Evolutionary conservation across 208 protist species (phyloP).

Genomic region (Crithidia sp.): DNA sequence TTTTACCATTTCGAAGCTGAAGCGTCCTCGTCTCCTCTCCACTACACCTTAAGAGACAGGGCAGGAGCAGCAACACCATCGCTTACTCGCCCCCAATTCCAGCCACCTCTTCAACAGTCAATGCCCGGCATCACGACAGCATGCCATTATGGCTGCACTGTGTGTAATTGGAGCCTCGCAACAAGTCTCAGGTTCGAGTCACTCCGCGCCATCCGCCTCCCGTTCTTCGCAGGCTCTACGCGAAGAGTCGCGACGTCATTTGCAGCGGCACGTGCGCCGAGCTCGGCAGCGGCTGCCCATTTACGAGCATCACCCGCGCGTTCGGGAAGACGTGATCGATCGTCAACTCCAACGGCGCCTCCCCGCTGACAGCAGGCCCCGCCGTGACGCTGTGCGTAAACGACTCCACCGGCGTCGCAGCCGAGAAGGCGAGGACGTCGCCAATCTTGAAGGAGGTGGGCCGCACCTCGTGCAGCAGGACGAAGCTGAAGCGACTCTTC

Average conservation of each 20-base stretch:
- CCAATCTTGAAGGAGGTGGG: slow-evolving; percentile 61
- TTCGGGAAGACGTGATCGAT: slow-evolving; percentile 58
- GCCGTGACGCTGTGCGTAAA: slow-evolving; percentile 57
- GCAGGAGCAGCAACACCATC: too few species aligned
- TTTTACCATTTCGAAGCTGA: too few species aligned
- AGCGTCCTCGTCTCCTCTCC: too few species aligned
- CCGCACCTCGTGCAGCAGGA: slow-evolving; percentile 70
- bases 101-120: too few species aligned
- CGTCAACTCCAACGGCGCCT: slow-evolving; percentile 34
- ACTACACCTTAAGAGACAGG: too few species aligned
- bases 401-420: slow-evolving; percentile 27
- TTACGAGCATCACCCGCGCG: slow-evolving; percentile 54
- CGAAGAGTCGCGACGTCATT: slow-evolving; percentile 80
- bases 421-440: slow-evolving; percentile 54
- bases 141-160: too few species aligned
- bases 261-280: slow-evolving; percentile 52
- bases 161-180: too few species aligned
- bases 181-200: too few species aligned
- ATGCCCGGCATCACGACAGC: too few species aligned
- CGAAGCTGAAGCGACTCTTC: slow-evolving; percentile 45
- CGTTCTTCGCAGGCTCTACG: slow-evolving; percentile 24
- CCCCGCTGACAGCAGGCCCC: slow-evolving; percentile 45
- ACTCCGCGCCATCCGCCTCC: too few species aligned
- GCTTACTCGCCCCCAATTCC: too few species aligned
- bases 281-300: slow-evolving; percentile 55